These are phyloP conservation scores for Omphalotus guepiniiformis DNA, from an alignment of 768 basidiomycete species.

Conservation along the genomic window DNA sequence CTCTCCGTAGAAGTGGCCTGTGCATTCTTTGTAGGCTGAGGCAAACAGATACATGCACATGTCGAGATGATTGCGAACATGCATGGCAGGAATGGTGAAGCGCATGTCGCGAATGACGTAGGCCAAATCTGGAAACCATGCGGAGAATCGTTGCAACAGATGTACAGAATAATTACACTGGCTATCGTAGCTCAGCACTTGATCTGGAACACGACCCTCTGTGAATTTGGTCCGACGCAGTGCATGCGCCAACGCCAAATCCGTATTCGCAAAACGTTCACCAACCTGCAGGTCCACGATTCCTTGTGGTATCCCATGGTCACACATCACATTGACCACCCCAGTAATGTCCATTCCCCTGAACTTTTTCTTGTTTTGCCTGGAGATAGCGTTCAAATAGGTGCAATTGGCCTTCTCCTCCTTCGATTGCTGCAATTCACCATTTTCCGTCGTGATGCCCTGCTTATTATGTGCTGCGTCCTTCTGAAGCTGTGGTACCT, in stretches of 20 bases:
- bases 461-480: background rate
- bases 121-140: background rate
- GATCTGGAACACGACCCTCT: background rate
- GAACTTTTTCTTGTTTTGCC: constrained; percentile 21
- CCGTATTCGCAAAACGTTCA: background rate
- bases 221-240: background rate
- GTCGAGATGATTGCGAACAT: background rate
- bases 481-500: background rate
- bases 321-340: constrained; percentile 16
- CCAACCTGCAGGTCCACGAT: background rate
- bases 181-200: background rate
- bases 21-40: background rate
- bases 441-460: no score
- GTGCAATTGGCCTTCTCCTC: constrained; percentile 20
- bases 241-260: background rate
- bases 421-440: no score
- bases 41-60: background rate
- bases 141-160: background rate
- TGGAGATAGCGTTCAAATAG: constrained; percentile 18
- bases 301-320: constrained; percentile 15
- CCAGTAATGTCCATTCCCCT: constrained; percentile 18
- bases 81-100: background rate
- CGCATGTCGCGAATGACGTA: background rate
- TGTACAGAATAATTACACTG: background rate
- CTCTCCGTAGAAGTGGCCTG: background rate